phyloP scores from a whole-genome alignment of 1,139 yeast genomes.

The Neolecta irregularis region DNA sequence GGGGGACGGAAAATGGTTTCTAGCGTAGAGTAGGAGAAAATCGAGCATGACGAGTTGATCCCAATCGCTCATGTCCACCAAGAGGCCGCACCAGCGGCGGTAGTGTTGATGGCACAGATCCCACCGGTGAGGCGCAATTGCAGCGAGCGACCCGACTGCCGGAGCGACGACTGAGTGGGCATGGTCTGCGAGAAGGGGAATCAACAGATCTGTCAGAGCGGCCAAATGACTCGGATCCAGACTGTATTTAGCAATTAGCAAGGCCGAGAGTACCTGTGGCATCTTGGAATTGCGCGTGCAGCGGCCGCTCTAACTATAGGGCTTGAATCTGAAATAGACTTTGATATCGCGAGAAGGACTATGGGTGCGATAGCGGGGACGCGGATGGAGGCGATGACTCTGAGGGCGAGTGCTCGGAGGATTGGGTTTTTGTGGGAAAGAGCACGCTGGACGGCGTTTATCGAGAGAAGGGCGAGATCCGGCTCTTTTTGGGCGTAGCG shows the following conservation, averaged over 20 bases:
- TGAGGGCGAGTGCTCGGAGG: slow-evolving; percentile 55
- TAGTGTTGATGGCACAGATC: slow-evolving; percentile 58
- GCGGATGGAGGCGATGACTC: slow-evolving; percentile 65
- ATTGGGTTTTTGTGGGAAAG: slow-evolving; percentile 55
- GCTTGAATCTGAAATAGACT: slow-evolving; percentile 55
- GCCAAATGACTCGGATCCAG: slow-evolving; percentile 29
- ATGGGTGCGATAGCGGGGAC: slow-evolving; percentile 73
- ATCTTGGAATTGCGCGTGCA: slow-evolving; percentile 60
- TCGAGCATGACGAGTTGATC: slow-evolving; percentile 50
- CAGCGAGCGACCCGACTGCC: slow-evolving; percentile 44
- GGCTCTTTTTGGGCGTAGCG: slow-evolving; percentile 76
- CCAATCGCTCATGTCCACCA: slow-evolving; percentile 58
- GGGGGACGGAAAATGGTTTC: slow-evolving; percentile 34
- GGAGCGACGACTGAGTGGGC: slow-evolving; percentile 54
- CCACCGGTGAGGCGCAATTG: slow-evolving; percentile 42
- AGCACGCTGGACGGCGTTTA: slow-evolving; percentile 81
- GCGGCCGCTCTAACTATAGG: slow-evolving; percentile 68
- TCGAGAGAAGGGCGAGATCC: slow-evolving; percentile 71
- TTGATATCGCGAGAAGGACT: slow-evolving; percentile 53
- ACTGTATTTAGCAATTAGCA: slow-evolving; percentile 18
- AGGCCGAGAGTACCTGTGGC: slow-evolving; percentile 22
- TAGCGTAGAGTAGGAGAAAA: slow-evolving; percentile 48
- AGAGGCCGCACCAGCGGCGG: slow-evolving; percentile 41
- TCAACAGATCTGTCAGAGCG: slow-evolving; percentile 37
- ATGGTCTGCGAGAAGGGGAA: slow-evolving; percentile 44